phyloP scores from a whole-genome alignment of 2,329 filamentous ascomycete species.

The Clarireedia sp. region DNA sequence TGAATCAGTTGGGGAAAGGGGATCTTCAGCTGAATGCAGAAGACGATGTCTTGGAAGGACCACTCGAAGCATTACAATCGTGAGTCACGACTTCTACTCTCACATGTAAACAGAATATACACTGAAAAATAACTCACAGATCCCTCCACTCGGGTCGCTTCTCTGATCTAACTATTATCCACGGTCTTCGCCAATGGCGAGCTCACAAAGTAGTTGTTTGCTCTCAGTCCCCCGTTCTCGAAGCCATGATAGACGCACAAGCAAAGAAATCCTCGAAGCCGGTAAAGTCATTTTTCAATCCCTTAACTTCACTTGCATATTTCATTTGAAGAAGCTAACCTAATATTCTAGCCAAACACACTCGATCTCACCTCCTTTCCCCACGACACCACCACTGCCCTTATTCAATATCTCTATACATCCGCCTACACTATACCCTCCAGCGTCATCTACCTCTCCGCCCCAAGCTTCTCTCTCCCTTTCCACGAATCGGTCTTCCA shows the following conservation, averaged over 20 bases:
- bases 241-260: slow-evolving; percentile 11
- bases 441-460: not conserved
- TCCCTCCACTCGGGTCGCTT: slow-evolving; percentile 20
- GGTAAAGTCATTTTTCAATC: not conserved
- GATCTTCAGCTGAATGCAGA: not conserved
- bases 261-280: not conserved
- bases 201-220: slow-evolving; percentile 23
- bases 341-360: not conserved
- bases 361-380: slow-evolving; percentile 15
- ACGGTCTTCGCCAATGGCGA: slow-evolving; percentile 17
- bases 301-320: not conserved
- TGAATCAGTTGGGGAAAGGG: not conserved
- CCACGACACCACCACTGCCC: not conserved
- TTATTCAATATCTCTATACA: slow-evolving; percentile 24
- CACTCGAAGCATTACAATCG: not conserved
- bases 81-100: not conserved
- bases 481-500: slow-evolving; percentile 16
- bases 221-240: slow-evolving; percentile 20
- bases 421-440: slow-evolving; percentile 13
- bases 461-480: slow-evolving; percentile 2
- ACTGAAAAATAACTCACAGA: slow-evolving; percentile 4
- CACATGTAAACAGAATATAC: not conserved
- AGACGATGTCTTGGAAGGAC: not conserved
- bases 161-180: slow-evolving; percentile 20
- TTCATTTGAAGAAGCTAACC: not conserved